phyloP scores from a whole-genome alignment of 805 yeast species.

The Kodamaea jinghongensis region DNA sequence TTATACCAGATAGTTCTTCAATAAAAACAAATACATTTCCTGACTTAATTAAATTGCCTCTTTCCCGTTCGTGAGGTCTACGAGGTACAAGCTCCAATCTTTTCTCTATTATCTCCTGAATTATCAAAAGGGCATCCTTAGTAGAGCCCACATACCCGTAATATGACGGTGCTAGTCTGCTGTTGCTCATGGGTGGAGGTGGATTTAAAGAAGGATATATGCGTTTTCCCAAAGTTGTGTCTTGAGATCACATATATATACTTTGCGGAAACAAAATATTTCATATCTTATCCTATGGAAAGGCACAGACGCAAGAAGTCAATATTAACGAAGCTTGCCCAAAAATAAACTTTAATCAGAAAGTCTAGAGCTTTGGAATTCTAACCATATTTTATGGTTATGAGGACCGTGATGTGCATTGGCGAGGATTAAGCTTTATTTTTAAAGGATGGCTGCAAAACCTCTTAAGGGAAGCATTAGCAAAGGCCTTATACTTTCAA shows the following conservation, averaged over 20 bases:
- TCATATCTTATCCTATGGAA: constrained; percentile 6
- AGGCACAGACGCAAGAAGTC: constrained; percentile 6
- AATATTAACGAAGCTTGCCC: constrained; percentile 3
- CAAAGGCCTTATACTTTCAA: too few species aligned
- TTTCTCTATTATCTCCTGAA: constrained; percentile 74
- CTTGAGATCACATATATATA: constrained; percentile 5
- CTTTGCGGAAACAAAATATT: constrained; percentile 7
- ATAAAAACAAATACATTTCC: constrained; percentile 84
- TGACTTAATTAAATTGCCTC: constrained; percentile 60
- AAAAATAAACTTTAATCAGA: constrained; percentile 1
- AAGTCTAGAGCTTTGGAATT: too few species aligned
- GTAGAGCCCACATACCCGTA: constrained; percentile 78
- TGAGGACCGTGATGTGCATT: too few species aligned
- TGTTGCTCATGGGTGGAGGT: constrained; percentile 1
- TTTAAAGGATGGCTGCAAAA: constrained; percentile 4
- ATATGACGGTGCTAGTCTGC: constrained; percentile 51
- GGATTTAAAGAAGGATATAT: neutral
- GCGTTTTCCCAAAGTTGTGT: neutral
- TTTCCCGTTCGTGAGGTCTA: constrained; percentile 80
- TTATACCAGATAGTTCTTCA: constrained; percentile 79
- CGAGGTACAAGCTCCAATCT: constrained; percentile 62
- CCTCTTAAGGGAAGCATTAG: too few species aligned
- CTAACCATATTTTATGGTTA: too few species aligned
- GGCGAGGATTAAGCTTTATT: constrained; percentile 1
- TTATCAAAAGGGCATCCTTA: constrained; percentile 74